A percentile compares a stretch with the other conserved stretches of the same genome.
Conservation (phyloP, 352 stramenopile genomes). For the Phytophthora meadii region DNA sequence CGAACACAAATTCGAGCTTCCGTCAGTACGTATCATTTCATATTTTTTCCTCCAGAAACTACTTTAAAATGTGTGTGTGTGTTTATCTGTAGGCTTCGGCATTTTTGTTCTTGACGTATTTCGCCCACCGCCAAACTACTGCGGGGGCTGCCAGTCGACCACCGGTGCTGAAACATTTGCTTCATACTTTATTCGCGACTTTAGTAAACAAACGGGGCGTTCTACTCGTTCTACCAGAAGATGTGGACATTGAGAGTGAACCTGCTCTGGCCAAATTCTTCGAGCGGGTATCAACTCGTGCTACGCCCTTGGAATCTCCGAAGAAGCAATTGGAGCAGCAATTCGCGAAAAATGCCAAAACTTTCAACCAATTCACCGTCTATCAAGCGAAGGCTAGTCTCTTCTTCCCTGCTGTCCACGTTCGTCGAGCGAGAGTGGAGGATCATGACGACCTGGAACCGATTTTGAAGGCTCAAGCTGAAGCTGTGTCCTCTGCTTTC, state of each 20-base stretch:
- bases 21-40: slow-evolving; percentile 36
- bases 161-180: slow-evolving; percentile 59
- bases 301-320: slow-evolving; percentile 6
- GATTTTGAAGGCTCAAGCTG: slow-evolving; percentile 67
- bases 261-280: slow-evolving; percentile 68
- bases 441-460: slow-evolving; percentile 85
- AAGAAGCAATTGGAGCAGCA: slow-evolving; percentile 34
- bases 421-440: slow-evolving; percentile 77
- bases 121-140: slow-evolving; percentile 56
- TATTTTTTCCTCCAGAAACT: background rate
- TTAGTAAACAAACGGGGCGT: slow-evolving; percentile 48
- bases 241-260: slow-evolving; percentile 58
- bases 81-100: slow-evolving; percentile 34
- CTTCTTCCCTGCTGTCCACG: slow-evolving; percentile 54
- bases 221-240: slow-evolving; percentile 59
- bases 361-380: slow-evolving; percentile 52
- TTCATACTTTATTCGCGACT: slow-evolving; percentile 59
- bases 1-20: slow-evolving; percentile 59
- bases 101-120: slow-evolving; percentile 66
- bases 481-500: slow-evolving; percentile 74
- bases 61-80: background rate
- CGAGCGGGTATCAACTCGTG: slow-evolving; percentile 35
- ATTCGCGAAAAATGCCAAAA: slow-evolving; percentile 46
- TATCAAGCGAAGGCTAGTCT: slow-evolving; percentile 51
- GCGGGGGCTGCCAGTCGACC: slow-evolving; percentile 34